Evolutionary conservation across 495 filamentous ascomycete species (phyloP).

Genomic region (Xylaria curta): DNA sequence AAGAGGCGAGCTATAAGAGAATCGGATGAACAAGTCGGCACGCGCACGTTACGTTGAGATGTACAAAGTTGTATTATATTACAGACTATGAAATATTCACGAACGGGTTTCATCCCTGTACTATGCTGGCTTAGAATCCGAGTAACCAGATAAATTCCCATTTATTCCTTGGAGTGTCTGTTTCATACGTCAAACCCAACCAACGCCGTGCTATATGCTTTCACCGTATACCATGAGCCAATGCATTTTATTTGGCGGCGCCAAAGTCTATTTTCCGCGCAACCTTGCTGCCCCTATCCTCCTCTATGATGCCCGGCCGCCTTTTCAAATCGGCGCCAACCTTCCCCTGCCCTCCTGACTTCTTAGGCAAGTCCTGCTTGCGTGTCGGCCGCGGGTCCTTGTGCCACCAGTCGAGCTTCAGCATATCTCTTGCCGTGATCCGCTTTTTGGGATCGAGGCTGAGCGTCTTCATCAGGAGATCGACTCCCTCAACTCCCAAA

Average conservation of each 20-base stretch:
- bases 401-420: conserved; percentile 87
- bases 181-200: conserved; percentile 13
- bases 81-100: conserved; percentile 22
- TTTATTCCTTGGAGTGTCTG: not conserved
- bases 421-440: conserved; percentile 72
- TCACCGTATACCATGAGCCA: not conserved
- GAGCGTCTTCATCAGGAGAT: conserved; percentile 86
- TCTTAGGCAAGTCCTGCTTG: conserved; percentile 79
- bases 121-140: not conserved
- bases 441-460: conserved; percentile 83
- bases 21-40: not conserved
- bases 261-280: conserved; percentile 90
- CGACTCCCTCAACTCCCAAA: conserved; percentile 79
- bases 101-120: not conserved
- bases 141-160: not conserved
- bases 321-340: conserved; percentile 85
- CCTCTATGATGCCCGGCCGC: conserved; percentile 74
- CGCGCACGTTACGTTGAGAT: conserved; percentile 2
- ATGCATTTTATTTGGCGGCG: conserved; percentile 53
- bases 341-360: conserved; percentile 69
- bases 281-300: conserved; percentile 70
- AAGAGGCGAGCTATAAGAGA: conserved; percentile 31
- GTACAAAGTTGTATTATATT: conserved; percentile 39
- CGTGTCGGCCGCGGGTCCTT: conserved; percentile 81
- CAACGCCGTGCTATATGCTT: conserved; percentile 27